A percentile compares a stretch with the other conserved stretches of the same genome.
Conservation (phyloP, 2,329 filamentous ascomycete species). For the Tolypocladium inflatum region DNA sequence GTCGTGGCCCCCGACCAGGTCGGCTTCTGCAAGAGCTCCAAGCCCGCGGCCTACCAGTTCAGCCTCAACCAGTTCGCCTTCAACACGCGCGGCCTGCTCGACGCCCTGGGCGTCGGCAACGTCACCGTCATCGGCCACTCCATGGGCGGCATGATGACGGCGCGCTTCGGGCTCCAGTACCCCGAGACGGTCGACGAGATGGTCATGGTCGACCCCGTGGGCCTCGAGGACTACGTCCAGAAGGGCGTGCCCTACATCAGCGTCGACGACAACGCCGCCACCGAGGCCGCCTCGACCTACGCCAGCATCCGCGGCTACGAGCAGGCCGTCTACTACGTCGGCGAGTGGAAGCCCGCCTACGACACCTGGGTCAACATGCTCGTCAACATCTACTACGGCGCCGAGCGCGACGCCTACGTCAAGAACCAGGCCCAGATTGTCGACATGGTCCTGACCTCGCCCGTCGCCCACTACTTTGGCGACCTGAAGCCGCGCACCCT, state of each 20-base stretch:
- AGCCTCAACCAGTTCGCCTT: slow-evolving; percentile 39
- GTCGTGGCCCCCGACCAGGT: slow-evolving; percentile 45
- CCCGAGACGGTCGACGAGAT: slow-evolving; percentile 30
- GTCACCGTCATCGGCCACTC: slow-evolving; percentile 44
- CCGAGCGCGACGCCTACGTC: slow-evolving; percentile 29
- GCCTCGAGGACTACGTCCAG: slow-evolving; percentile 43
- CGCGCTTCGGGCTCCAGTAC: slow-evolving; percentile 42
- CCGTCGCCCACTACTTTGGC: slow-evolving; percentile 40
- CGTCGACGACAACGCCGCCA: slow-evolving; percentile 27
- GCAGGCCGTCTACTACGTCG: slow-evolving; percentile 37
- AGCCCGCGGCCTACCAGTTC: slow-evolving; percentile 41
- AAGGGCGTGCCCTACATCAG: slow-evolving; percentile 36
- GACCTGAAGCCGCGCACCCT: slow-evolving; percentile 34
- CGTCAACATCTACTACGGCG: slow-evolving; percentile 38
- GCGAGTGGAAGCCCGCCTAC: slow-evolving; percentile 37
- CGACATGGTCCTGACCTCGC: slow-evolving; percentile 46
- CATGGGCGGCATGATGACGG: slow-evolving; percentile 43
- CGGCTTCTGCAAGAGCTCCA: slow-evolving; percentile 48
- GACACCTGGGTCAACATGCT: slow-evolving; percentile 48
- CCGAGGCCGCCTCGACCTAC: slow-evolving; percentile 31
- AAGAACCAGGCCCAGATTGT: slow-evolving; percentile 39
- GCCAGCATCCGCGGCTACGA: slow-evolving; percentile 35
- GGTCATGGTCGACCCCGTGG: slow-evolving; percentile 41
- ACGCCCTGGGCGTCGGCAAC: slow-evolving; percentile 30
- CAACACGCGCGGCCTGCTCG: slow-evolving; percentile 39